Conservation (phyloP, 768 basidiomycete species). For the Harrya chromipes region DNA sequence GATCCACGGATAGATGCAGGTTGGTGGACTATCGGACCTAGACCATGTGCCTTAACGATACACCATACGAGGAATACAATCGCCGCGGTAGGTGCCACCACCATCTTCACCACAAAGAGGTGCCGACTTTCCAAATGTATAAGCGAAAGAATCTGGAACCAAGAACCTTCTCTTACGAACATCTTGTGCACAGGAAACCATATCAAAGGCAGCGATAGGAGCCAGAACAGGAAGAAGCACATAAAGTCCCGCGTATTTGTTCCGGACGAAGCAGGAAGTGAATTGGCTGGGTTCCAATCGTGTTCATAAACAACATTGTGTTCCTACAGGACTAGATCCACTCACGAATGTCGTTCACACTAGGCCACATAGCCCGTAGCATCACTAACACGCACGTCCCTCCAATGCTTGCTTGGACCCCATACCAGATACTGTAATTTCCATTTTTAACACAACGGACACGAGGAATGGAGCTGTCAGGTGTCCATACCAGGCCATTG, state of each 20-base stretch:
- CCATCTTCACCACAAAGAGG: constrained; percentile 76
- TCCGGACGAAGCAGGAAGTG: constrained; percentile 68
- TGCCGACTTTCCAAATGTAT: constrained; percentile 49
- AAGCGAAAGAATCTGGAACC: not conserved
- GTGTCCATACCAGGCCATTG: constrained; percentile 62
- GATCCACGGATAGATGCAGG: constrained; percentile 62
- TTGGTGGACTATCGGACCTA: constrained; percentile 70
- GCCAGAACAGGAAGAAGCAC: constrained; percentile 87
- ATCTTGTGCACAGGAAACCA: constrained; percentile 84
- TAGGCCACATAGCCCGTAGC: constrained; percentile 75
- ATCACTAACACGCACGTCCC: constrained; percentile 73
- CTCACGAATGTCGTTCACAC: constrained; percentile 62
- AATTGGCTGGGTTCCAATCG: constrained; percentile 48
- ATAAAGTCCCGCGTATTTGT: constrained; percentile 73
- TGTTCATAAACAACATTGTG: constrained; percentile 1
- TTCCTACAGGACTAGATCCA: constrained; percentile 11
- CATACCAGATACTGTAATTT: constrained; percentile 62
- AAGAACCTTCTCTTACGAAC: constrained; percentile 37
- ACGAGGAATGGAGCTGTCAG: constrained; percentile 17
- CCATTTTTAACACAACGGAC: constrained; percentile 7
- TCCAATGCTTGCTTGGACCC: constrained; percentile 81
- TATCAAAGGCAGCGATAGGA: constrained; percentile 73
- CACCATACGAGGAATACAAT: constrained; percentile 76
- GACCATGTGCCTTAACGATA: constrained; percentile 71
- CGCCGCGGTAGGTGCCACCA: constrained; percentile 68